Evolutionary conservation across 345 rosid species (phyloP).

Genomic region (Arabidopsis arenosa): DNA sequence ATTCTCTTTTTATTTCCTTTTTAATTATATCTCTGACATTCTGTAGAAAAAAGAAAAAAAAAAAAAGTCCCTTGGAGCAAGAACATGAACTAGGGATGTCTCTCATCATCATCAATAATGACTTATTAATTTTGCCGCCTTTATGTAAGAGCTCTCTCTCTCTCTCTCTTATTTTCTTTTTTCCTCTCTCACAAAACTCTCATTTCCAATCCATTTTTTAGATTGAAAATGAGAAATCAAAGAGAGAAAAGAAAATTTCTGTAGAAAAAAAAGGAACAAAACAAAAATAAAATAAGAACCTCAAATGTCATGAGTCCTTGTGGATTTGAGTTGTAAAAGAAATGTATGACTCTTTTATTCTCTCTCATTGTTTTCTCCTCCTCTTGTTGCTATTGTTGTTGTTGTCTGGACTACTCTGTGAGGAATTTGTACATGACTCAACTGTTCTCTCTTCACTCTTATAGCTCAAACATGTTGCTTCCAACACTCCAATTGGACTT

Average conservation of each 20-base stretch:
- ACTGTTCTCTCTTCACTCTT: slow-evolving; percentile 66
- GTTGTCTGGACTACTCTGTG: slow-evolving; percentile 50
- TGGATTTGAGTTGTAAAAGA: slow-evolving; percentile 17
- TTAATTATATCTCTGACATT: slow-evolving; percentile 9
- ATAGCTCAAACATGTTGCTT: slow-evolving; percentile 75
- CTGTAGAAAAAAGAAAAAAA: slow-evolving; percentile 16
- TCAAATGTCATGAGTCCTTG: slow-evolving; percentile 42
- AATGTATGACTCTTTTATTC: slow-evolving; percentile 16
- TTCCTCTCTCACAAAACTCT: slow-evolving; percentile 35
- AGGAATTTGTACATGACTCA: slow-evolving; percentile 67
- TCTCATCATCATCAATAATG: slow-evolving; percentile 34
- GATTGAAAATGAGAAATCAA: slow-evolving; percentile 30
- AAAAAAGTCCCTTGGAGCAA: slow-evolving; percentile 28
- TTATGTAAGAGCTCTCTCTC: slow-evolving; percentile 3
- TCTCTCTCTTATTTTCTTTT: slow-evolving; percentile 16
- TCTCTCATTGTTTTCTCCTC: slow-evolving; percentile 48
- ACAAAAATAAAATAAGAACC: slow-evolving; percentile 33
- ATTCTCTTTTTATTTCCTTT: slow-evolving; percentile 17
- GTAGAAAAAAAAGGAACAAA: slow-evolving; percentile 7
- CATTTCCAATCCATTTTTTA: slow-evolving; percentile 34
- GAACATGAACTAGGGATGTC: slow-evolving; percentile 30
- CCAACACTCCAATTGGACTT: slow-evolving; percentile 79
- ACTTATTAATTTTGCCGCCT: slow-evolving; percentile 40
- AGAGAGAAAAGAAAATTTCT: slow-evolving; percentile 30
- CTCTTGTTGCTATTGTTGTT: slow-evolving; percentile 46